These are phyloP conservation scores for Lotmaria passim DNA, from an alignment of 208 protist species.

Conservation along the genomic window DNA sequence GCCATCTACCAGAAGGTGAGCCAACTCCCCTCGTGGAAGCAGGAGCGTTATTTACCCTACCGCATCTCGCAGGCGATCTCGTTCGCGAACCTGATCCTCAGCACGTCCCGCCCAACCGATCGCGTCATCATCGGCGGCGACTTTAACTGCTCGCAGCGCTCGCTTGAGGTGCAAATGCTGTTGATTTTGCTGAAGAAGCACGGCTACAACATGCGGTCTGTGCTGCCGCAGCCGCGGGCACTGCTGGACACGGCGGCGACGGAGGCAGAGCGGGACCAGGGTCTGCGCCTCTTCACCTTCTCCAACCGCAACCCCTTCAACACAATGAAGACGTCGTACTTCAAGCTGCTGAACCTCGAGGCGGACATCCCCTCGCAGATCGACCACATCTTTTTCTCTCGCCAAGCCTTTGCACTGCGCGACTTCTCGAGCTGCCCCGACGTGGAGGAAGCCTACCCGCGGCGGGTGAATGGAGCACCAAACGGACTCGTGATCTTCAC, in stretches of 20 bases:
- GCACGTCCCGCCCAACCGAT: slow-evolving; percentile 74
- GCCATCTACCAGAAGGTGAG: slow-evolving; percentile 78
- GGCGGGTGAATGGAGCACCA: slow-evolving; percentile 37
- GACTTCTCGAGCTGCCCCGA: slow-evolving; percentile 83
- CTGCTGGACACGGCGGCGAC: slow-evolving; percentile 29
- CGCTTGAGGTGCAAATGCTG: slow-evolving; percentile 83
- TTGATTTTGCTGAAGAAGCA: slow-evolving; percentile 69
- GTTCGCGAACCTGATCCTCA: slow-evolving; percentile 73
- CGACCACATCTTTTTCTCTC: slow-evolving; percentile 85
- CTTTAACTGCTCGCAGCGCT: slow-evolving; percentile 84
- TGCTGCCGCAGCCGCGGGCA: slow-evolving; percentile 50
- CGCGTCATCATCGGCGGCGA: slow-evolving; percentile 84
- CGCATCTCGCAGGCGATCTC: slow-evolving; percentile 84
- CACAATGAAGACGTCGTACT: slow-evolving; percentile 72
- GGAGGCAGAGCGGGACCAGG: slow-evolving; percentile 26
- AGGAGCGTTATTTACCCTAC: slow-evolving; percentile 82
- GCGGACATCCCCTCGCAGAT: slow-evolving; percentile 83
- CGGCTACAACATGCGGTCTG: slow-evolving; percentile 75
- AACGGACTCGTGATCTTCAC: slow-evolving; percentile 83
- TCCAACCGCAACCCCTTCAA: slow-evolving; percentile 83
- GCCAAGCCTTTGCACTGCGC: slow-evolving; percentile 47
- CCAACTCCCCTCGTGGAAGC: slow-evolving; percentile 57
- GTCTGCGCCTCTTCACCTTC: slow-evolving; percentile 60
- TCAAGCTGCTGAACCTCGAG: slow-evolving; percentile 75
- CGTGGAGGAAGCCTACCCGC: slow-evolving; percentile 44